These are phyloP conservation scores for Candida lessepsii DNA, from an alignment of 805 yeast genomes.

Conservation along the genomic window DNA sequence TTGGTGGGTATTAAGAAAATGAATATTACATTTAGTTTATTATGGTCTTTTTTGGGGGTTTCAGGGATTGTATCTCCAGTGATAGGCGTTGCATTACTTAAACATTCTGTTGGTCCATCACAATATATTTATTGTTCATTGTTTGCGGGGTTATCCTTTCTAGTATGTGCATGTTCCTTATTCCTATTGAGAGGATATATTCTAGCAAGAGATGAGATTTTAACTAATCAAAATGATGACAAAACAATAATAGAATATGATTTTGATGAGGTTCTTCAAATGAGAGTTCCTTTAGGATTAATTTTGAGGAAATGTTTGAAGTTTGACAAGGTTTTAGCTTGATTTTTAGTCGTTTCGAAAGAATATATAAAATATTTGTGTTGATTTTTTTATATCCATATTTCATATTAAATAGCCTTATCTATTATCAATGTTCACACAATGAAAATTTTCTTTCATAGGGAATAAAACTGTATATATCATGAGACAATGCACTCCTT, in stretches of 20 bases:
- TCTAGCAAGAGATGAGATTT: conserved; percentile 51
- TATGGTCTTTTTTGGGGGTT: conserved; percentile 52
- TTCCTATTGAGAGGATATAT: conserved; percentile 54
- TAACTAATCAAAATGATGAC: too few species aligned
- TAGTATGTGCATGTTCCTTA: conserved; percentile 43
- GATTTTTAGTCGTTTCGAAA: too few species aligned
- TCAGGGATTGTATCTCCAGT: conserved; percentile 57
- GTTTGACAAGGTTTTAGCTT: too few species aligned
- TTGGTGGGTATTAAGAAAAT: conserved; percentile 55
- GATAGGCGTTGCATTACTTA: conserved; percentile 53
- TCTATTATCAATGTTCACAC: conserved; percentile 41
- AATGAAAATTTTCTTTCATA: conserved; percentile 25
- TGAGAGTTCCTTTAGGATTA: too few species aligned
- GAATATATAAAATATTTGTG: too few species aligned
- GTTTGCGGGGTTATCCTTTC: conserved; percentile 57
- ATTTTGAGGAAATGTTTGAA: too few species aligned
- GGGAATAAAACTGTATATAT: conserved; percentile 14
- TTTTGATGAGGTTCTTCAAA: too few species aligned
- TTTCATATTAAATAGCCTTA: too few species aligned
- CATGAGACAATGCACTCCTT: conserved; percentile 19
- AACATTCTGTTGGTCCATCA: conserved; percentile 34
- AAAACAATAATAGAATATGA: too few species aligned
- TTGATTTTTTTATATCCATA: too few species aligned
- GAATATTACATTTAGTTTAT: conserved; percentile 48
- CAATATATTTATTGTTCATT: conserved; percentile 55